Evolutionary conservation across 139 green algal species (phyloP).

Genomic region (Micromonas pusilla): DNA sequence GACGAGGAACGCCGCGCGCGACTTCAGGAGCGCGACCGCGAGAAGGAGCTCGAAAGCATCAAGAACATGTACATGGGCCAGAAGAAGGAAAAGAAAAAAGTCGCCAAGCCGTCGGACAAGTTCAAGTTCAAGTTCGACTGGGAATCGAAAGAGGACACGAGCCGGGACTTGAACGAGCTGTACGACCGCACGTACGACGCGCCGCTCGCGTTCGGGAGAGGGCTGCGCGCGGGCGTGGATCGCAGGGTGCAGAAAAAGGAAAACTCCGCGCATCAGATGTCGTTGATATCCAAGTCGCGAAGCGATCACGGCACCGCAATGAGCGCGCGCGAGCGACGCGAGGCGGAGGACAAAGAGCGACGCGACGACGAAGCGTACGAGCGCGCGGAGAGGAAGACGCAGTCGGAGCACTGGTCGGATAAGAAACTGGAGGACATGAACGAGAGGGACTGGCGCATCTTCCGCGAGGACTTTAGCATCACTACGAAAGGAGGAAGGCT

Average conservation of each 20-base stretch:
- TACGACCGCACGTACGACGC: slow-evolving; percentile 72
- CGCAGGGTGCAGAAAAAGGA: slow-evolving; percentile 86
- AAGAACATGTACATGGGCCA: slow-evolving; percentile 82
- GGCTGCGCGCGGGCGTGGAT: slow-evolving; percentile 86
- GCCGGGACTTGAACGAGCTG: slow-evolving; percentile 81
- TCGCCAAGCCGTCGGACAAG: slow-evolving; percentile 76
- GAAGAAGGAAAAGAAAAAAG: slow-evolving; percentile 68
- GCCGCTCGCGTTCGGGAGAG: slow-evolving; percentile 84
- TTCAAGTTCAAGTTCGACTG: slow-evolving; percentile 97
- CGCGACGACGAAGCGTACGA: slow-evolving; percentile 65
- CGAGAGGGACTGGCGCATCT: slow-evolving; percentile 98
- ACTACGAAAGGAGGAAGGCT: slow-evolving; percentile 33
- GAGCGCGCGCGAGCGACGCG: slow-evolving; percentile 45
- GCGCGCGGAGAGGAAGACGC: slow-evolving; percentile 57
- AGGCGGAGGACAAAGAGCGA: slow-evolving; percentile 47
- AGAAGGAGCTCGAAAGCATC: slow-evolving; percentile 84
- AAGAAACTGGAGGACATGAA: slow-evolving; percentile 64
- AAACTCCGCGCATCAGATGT: slow-evolving; percentile 11
- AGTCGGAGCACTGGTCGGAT: slow-evolving; percentile 75
- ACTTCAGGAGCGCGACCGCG: slow-evolving; percentile 54
- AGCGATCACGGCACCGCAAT: slow-evolving; percentile 7
- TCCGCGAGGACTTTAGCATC: slow-evolving; percentile 98
- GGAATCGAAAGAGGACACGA: slow-evolving; percentile 89
- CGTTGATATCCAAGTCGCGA: neutral
- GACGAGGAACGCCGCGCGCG: neutral